Conservation (phyloP, 2,329 filamentous ascomycete genomes). For the Lachnellula cervina region DNA sequence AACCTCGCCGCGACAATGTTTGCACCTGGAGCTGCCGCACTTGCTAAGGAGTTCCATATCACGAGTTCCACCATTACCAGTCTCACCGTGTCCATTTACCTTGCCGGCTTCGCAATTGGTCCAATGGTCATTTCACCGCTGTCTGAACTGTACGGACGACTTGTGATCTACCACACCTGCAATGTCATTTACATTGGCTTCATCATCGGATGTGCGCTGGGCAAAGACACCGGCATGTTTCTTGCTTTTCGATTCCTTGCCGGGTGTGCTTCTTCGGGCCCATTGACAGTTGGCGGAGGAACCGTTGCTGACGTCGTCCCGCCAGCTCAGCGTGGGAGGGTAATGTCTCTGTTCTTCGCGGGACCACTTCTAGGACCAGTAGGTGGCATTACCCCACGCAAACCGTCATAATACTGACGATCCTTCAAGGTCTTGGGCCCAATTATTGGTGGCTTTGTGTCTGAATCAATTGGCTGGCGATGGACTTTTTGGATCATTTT, state of each 20-base stretch:
- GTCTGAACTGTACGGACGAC: conserved; percentile 55
- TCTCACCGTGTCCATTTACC: conserved; percentile 48
- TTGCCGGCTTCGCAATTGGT: conserved; percentile 22
- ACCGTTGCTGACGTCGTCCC: conserved; percentile 20
- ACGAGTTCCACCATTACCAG: conserved; percentile 41
- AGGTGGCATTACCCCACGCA: conserved; percentile 12
- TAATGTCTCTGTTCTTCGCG: conserved; percentile 16
- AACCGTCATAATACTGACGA: background rate
- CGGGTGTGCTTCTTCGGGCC: conserved; percentile 41
- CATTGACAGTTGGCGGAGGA: conserved; percentile 24
- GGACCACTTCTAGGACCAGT: conserved; percentile 33
- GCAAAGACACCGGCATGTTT: conserved; percentile 42
- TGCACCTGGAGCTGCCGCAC: conserved; percentile 58
- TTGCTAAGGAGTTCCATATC: conserved; percentile 55
- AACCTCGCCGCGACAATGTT: conserved; percentile 49
- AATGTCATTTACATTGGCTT: conserved; percentile 48
- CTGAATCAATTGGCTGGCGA: conserved; percentile 34
- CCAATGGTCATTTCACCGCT: conserved; percentile 40
- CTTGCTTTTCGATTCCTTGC: conserved; percentile 57
- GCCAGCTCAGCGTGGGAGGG: conserved; percentile 15
- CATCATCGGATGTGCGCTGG: conserved; percentile 48
- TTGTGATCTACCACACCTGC: conserved; percentile 45
- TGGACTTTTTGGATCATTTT: conserved; percentile 36
- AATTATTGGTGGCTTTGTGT: conserved; percentile 34
- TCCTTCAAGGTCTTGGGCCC: conserved; percentile 16